Percentiles rank a stretch among this genome's conserved stretches.
These are phyloP conservation scores for Glaciozyma martinii DNA, from an alignment of 768 basidiomycete genomes.

Conservation along the genomic window DNA sequence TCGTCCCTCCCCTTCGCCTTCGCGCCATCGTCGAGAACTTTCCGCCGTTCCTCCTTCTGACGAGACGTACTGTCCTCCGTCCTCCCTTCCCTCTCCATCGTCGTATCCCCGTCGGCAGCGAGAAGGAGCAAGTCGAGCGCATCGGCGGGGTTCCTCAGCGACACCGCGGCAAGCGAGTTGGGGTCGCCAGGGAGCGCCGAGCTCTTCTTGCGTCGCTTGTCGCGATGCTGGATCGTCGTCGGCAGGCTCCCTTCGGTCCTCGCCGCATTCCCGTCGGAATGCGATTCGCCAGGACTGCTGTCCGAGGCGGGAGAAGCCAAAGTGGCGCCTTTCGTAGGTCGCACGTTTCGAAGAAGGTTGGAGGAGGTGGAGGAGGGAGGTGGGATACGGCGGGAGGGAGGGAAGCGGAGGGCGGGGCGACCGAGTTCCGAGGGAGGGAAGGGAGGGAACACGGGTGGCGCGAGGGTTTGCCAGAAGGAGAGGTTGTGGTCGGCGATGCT, in stretches of 20 bases:
- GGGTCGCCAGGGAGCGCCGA: neutral
- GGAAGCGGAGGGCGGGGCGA: neutral
- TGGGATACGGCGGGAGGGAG: neutral
- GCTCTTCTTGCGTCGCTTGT: neutral
- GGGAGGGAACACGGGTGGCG: neutral
- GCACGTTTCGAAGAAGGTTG: neutral
- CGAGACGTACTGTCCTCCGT: neutral
- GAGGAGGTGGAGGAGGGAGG: neutral
- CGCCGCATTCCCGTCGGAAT: neutral
- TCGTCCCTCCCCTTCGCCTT: neutral
- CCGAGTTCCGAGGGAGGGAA: neutral
- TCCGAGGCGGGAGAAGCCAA: neutral
- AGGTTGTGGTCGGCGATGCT: neutral
- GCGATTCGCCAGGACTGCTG: neutral
- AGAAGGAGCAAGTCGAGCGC: conserved; percentile 15
- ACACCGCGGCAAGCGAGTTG: conserved; percentile 12
- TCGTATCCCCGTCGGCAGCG: conserved; percentile 6
- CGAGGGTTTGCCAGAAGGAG: neutral
- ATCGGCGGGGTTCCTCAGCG: conserved; percentile 18
- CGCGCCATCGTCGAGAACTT: neutral
- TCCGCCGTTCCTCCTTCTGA: too few species aligned
- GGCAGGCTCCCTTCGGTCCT: neutral
- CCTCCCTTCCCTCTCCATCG: neutral
- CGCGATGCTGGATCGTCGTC: neutral
- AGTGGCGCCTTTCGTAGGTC: neutral